Evolutionary conservation across 2,329 filamentous ascomycete species (phyloP), one percentile per base, ranked within the genome.

Genomic region (Fusarium dimerum): DNA sequence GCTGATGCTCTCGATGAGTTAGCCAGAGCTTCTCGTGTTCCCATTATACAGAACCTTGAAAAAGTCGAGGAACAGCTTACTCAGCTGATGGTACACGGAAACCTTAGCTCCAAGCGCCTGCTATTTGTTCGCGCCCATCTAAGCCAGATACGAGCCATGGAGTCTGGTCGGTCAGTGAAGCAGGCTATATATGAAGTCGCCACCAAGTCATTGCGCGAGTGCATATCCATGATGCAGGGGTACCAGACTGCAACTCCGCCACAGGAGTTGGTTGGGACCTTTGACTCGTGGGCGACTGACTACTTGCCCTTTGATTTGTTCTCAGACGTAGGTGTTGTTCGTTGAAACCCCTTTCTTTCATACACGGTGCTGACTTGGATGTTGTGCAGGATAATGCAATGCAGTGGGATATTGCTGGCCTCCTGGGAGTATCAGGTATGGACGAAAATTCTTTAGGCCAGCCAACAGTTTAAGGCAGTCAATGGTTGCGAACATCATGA

Each of bases 341-440:
- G 6, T 20, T 18, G 10, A 29, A 17, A 8, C 13, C 15, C 16
- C 1, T 1, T 2, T 13, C 38, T 29, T 11, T 15, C 17, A 16
- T 18, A 9, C 4, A 11, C 12, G 11, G 43, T 38, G 40, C 54
- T 64, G 40, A 65, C 39, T 16, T 15, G 40, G 13, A 3, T n/a
- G 7, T 32, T 34, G 12, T 13, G 8, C 26, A 65, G 62, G 62
- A 59, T n/a, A 62, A 52, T 10, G 51, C 60, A 8, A 58, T 60
- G 45, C 55, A 64, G 17, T 65, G 62, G 62, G 62, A 65, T 16
- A 62, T 65, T 51, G 59, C 62, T 6, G 62, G 59, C 18, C 55
- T 65, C 11, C 54, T 65, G 2, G 63, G 61, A 3, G 56, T 65
- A 12, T 56, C 62, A 26, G 54, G 50, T 11, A 52, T 51, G 20